Conservation (phyloP, 768 basidiomycete species). For the Coprinopsis marcescibilis region DNA sequence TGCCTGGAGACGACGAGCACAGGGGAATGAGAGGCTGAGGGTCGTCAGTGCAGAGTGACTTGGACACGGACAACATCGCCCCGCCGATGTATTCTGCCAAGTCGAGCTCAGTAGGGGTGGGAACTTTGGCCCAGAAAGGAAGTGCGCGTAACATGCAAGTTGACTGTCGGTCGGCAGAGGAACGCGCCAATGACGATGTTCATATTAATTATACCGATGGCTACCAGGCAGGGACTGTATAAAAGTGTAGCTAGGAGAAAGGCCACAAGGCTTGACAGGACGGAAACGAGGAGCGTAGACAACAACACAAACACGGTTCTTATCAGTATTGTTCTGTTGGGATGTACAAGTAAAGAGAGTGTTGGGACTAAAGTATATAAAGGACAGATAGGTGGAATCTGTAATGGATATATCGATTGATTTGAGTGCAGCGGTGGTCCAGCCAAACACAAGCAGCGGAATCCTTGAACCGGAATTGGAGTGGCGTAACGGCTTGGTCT, state of each 20-base stretch:
- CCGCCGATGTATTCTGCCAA: background rate
- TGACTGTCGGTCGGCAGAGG: background rate
- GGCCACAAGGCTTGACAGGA: too few relatives aligned
- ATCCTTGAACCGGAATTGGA: constrained; percentile 21
- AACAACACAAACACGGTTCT: too few relatives aligned
- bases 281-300: too few relatives aligned
- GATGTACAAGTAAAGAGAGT: too few relatives aligned
- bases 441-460: constrained; percentile 16
- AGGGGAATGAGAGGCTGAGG: constrained; percentile 3
- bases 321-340: too few relatives aligned
- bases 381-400: too few relatives aligned
- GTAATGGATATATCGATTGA: too few relatives aligned
- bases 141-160: constrained; percentile 5
- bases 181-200: constrained; percentile 1
- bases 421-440: constrained; percentile 3
- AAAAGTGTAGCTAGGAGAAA: too few relatives aligned
- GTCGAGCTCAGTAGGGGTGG: constrained; percentile 13
- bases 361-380: too few relatives aligned
- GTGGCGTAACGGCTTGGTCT: constrained; percentile 15
- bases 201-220: too few relatives aligned
- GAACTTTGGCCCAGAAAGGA: constrained; percentile 15
- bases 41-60: constrained; percentile 8
- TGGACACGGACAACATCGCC: too few relatives aligned
- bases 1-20: constrained; percentile 4
- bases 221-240: too few relatives aligned